These are phyloP conservation scores for Heliocybe sulcata DNA, from an alignment of 1,284 basidiomycete genomes.

Conservation along the genomic window DNA sequence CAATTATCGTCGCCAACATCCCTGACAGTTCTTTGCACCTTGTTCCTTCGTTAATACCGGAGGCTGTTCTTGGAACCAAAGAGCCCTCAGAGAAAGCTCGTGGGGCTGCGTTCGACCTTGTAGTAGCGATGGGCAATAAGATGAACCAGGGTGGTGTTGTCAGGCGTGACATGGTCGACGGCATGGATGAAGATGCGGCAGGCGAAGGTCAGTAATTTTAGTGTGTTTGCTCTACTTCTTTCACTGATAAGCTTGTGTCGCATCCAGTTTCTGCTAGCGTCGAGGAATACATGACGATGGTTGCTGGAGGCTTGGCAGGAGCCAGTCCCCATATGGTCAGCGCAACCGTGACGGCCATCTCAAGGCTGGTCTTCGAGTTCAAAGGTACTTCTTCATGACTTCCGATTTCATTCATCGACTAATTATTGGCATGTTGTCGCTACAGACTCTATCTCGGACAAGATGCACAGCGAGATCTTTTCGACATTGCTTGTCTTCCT, in stretches of 20 bases:
- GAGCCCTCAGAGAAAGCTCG: conserved; percentile 94
- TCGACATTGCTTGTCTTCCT: conserved; percentile 88
- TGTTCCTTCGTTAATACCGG: conserved; percentile 86
- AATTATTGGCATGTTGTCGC: neutral
- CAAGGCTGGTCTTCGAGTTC: conserved; percentile 94
- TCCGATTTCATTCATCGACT: neutral
- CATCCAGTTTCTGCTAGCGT: conserved; percentile 71
- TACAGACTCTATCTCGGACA: conserved; percentile 63
- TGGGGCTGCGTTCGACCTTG: conserved; percentile 83
- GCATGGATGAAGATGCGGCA: conserved; percentile 69
- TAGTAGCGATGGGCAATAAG: conserved; percentile 90
- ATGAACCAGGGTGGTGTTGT: conserved; percentile 88
- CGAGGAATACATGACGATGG: conserved; percentile 95
- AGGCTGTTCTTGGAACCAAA: conserved; percentile 96
- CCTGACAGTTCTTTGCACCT: conserved; percentile 74
- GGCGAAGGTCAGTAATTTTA: conserved; percentile 38
- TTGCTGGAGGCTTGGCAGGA: conserved; percentile 91
- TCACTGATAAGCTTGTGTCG: conserved; percentile 8
- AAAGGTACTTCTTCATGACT: conserved; percentile 49
- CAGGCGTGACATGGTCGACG: conserved; percentile 70
- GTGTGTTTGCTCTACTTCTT: conserved; percentile 1
- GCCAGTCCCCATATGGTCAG: conserved; percentile 98
- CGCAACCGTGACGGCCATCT: conserved; percentile 91
- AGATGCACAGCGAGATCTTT: conserved; percentile 85
- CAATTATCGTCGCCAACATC: conserved; percentile 66